These are phyloP conservation scores for Leptomonas seymouri DNA, from an alignment of 208 protist genomes.

Conservation along the genomic window DNA sequence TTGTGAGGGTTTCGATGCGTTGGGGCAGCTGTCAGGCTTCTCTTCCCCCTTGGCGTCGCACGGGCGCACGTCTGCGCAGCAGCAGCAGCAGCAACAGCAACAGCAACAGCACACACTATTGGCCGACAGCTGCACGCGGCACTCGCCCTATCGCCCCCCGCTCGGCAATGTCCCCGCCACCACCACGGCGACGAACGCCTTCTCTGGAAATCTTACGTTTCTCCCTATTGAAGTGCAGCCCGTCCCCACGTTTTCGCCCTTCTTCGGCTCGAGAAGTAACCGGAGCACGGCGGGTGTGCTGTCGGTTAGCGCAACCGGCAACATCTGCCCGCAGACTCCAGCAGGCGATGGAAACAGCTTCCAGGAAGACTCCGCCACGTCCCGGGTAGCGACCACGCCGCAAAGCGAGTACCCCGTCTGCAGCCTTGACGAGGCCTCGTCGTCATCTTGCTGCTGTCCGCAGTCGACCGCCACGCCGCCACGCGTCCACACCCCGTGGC, in stretches of 20 bases:
- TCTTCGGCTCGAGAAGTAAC: slow-evolving; percentile 9
- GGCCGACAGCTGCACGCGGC: neutral
- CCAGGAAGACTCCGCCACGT: neutral
- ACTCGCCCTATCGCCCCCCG: neutral
- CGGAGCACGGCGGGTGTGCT: neutral
- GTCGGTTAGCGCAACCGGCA: neutral
- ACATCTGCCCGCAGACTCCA: neutral
- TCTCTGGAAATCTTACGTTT: slow-evolving; percentile 20
- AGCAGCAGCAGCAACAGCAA: neutral
- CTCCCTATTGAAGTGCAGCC: slow-evolving; percentile 28
- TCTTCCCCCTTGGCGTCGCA: neutral
- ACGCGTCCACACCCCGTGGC: neutral
- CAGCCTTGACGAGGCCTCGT: neutral
- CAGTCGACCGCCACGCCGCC: slow-evolving; percentile 1
- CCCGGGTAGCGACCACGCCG: neutral
- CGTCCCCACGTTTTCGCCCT: slow-evolving; percentile 5
- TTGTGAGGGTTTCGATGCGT: neutral
- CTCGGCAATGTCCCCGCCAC: neutral
- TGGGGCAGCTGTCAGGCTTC: slow-evolving; percentile 10
- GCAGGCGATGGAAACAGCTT: neutral
- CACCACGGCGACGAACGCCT: neutral
- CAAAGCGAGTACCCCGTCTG: neutral
- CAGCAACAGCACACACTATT: slow-evolving; percentile 1
- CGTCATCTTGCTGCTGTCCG: neutral
- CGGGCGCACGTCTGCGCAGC: neutral